Base-by-base conservation (phyloP, 805 yeast genomes). In the Lipomyces sp. region DNA sequence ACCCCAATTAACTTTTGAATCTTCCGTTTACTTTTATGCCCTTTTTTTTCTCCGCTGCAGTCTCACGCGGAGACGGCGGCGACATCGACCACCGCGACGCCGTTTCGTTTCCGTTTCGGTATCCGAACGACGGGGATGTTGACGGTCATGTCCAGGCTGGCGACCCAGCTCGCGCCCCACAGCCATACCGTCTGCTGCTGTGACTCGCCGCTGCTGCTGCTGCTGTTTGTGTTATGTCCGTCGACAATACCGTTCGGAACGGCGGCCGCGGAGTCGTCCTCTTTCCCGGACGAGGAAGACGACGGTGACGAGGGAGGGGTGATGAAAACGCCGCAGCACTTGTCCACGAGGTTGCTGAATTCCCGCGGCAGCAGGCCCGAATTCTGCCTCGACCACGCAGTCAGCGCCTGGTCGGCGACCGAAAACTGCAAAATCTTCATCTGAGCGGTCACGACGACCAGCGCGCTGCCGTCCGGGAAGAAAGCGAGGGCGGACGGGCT, bases 111-210 rank as follows among this genome's bases (percentile, higher is more conserved):
- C 48, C 75, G 63, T 49, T 67, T 67, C 33, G 63, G 59, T 5
- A 66, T 68, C 26, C 67, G 51, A 7, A 40, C 22, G 16, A 44
- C 50, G 4, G 58, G 66, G 45, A 82, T 66, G 61, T 83, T 79
- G 46, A 74, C 64, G 7, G 75, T 66, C 57, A 86, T 68, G 66
- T 91, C 91, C 43, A 91, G 76, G 65, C 78, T 85, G 3, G 84
- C 78, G 14, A 90, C 59, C 95, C 96, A 91, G 45, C 78, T 78
- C 19, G 85, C 75, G 1, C 96, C 95, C 79, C 86, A 89, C n/a
- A 88, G 68, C 96, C 96, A 91, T 14, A 84, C 70, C 49, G 79
- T 74, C 31, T 70, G 23, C 29, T 7, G 10, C 29, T 6, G 29
- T 10, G 6, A 6, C 29, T 26, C 29, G n/a, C n/a, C n/a, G n/a